These are phyloP conservation scores for Balamuthia mandrillaris DNA, from an alignment of 208 protist species.

Conservation along the genomic window DNA sequence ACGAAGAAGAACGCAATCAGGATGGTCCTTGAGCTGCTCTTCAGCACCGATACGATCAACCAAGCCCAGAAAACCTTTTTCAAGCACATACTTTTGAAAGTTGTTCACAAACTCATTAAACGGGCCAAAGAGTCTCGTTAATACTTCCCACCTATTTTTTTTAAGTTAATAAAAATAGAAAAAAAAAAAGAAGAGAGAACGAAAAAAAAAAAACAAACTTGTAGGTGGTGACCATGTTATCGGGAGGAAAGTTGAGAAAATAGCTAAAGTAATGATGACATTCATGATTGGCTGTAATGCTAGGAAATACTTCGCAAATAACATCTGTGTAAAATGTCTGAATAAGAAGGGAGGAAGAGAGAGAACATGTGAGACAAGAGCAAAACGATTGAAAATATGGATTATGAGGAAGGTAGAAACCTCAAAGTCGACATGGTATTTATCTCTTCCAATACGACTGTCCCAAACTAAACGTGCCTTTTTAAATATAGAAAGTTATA, in stretches of 20 bases:
- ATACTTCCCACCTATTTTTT: not conserved
- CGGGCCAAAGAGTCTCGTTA: not conserved
- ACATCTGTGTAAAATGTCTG: not conserved
- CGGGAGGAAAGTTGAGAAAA: constrained; percentile 12
- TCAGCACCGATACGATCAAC: not conserved
- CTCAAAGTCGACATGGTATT: not conserved
- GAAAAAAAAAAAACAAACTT: not conserved
- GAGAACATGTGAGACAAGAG: not conserved
- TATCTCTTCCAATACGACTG: not conserved
- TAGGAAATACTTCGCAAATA: constrained; percentile 1
- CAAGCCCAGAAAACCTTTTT: not conserved
- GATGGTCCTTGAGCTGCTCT: not conserved
- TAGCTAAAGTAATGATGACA: constrained; percentile 9
- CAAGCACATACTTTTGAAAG: constrained; percentile 6
- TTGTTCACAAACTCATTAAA: constrained; percentile 13
- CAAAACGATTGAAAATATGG: not conserved
- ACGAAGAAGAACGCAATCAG: not conserved
- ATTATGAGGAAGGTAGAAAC: not conserved
- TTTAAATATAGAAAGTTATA: too few relatives aligned
- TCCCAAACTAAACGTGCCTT: not conserved
- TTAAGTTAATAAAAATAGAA: not conserved
- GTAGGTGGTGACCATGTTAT: constrained; percentile 32
- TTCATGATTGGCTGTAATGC: not conserved
- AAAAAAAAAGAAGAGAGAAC: not conserved
- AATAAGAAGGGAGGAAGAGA: not conserved